These are phyloP conservation scores for Cyberlindnera euphorbiiphila DNA, from an alignment of 805 yeast species.

Conservation along the genomic window DNA sequence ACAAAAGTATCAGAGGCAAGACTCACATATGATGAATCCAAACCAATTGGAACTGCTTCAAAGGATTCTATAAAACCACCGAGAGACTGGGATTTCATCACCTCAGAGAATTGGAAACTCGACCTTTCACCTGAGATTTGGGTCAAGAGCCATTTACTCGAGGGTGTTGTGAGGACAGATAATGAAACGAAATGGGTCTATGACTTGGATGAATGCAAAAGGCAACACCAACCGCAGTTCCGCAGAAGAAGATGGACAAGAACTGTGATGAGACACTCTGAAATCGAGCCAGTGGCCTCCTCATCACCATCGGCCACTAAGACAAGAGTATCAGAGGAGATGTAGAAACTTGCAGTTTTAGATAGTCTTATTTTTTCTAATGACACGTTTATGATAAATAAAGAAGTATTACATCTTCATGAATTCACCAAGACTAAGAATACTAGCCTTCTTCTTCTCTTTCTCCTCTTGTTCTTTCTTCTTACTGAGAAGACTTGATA, in stretches of 20 bases:
- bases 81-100: slow-evolving; percentile 49
- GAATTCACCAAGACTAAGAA: slow-evolving; percentile 48
- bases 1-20: slow-evolving; percentile 44
- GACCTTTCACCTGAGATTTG: slow-evolving; percentile 63
- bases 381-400: too few relatives aligned
- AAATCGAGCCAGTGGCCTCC: too few relatives aligned
- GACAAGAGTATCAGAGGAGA: background rate
- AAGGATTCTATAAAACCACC: slow-evolving; percentile 47
- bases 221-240: slow-evolving; percentile 34
- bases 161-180: slow-evolving; percentile 56
- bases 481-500: slow-evolving; percentile 38
- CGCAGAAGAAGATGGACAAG: slow-evolving; percentile 71
- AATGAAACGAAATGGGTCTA: slow-evolving; percentile 84
- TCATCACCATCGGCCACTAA: too few relatives aligned
- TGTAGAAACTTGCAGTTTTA: too few relatives aligned
- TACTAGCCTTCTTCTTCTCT: slow-evolving; percentile 28
- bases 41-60: slow-evolving; percentile 1
- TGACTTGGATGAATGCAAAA: slow-evolving; percentile 38
- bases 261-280: slow-evolving; percentile 28
- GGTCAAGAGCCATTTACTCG: slow-evolving; percentile 50
- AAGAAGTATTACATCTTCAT: slow-evolving; percentile 32
- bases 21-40: slow-evolving; percentile 3
- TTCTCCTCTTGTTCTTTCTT: slow-evolving; percentile 38
- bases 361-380: too few relatives aligned
- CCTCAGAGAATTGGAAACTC: slow-evolving; percentile 51